Evolutionary conservation across 2,329 filamentous ascomycete species (phyloP), one percentile per base, ranked within the genome.

Genomic region (Penicillium hesseltinei): DNA sequence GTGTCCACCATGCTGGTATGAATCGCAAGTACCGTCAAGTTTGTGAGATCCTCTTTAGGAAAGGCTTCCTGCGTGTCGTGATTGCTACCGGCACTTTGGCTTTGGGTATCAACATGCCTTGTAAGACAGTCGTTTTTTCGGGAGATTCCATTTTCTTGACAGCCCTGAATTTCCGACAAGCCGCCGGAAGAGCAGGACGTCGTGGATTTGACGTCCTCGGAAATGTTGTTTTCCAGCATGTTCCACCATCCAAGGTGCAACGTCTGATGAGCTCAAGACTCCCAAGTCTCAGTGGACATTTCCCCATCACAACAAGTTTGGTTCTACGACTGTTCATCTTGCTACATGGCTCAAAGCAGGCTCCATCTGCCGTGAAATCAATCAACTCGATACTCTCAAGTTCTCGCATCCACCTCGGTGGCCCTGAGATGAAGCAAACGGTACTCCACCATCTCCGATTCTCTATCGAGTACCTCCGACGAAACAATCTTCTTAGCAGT

Each of bases 101-200:
- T 2, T 77, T 92, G 5, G 90, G 90, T 77, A 88, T 93, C 76
- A 93, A 91, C 65, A 90, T 91, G 87, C 90, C 90, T 10, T 92
- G 89, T 71, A 90, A 90, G 71, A 93, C 89, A 1, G 88, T 92
- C 0, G 84, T 91, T 1, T 93, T 93, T 70, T 82, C 81, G 17
- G 88, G 88, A 0, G 89, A 92, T 69, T 90, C 86, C 0, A 79
- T 89, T 3, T 91, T 84, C 68, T 75, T 93, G 43, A 91, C 88
- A 0, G 84, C 89, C 0, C 82, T 92, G 51, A 91, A 90, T 69
- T 93, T 88, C 71, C 84, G 88, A 9, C 90, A 93, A 71, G 88
- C 84, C 8, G 85, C 89, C 56, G 89, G 90, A 73, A 86, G 89
- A 79, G 88, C 90, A 33, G 90, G 90, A 63, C 86, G 90, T 72